These are phyloP conservation scores for Lasiodiplodia hormozganensis DNA, from an alignment of 2,329 filamentous ascomycete genomes.

Conservation along the genomic window DNA sequence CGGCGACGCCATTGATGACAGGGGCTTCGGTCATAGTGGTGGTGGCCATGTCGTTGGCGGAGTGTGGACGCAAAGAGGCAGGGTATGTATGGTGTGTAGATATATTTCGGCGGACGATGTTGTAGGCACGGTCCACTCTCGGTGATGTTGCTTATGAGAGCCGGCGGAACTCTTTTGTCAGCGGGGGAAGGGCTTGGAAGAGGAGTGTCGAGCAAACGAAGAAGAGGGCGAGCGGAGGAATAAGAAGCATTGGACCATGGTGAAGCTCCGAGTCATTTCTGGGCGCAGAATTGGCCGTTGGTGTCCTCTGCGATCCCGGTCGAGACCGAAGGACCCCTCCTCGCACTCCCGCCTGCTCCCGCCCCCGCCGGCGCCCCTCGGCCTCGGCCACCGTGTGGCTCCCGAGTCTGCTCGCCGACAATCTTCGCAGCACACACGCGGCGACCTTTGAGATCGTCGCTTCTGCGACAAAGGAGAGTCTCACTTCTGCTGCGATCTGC, in stretches of 20 bases:
- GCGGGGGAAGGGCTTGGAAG: background rate
- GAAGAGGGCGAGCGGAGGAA: background rate
- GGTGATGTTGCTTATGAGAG: constrained; percentile 24
- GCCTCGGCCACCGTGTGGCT: constrained; percentile 10
- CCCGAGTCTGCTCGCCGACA: background rate
- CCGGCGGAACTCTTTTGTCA: constrained; percentile 16
- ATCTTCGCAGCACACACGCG: background rate
- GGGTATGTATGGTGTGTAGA: background rate
- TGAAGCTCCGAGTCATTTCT: constrained; percentile 10
- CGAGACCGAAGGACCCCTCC: constrained; percentile 14
- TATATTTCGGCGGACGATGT: constrained; percentile 15
- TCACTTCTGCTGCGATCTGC: background rate
- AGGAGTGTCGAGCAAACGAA: background rate
- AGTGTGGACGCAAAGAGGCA: background rate
- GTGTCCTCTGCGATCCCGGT: constrained; percentile 8
- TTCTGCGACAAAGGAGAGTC: background rate
- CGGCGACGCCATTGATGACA: constrained; percentile 25
- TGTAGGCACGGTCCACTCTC: constrained; percentile 19
- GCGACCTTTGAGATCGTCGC: background rate
- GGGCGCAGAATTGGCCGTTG: constrained; percentile 5
- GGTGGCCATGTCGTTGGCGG: constrained; percentile 5
- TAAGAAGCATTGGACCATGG: constrained; percentile 11
- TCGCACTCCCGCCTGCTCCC: constrained; percentile 8
- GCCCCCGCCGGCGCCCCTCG: constrained; percentile 2
- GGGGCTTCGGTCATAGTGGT: constrained; percentile 4